phyloP scores from a whole-genome alignment of 1,284 basidiomycete genomes.

The Heterobasidion irregulare region DNA sequence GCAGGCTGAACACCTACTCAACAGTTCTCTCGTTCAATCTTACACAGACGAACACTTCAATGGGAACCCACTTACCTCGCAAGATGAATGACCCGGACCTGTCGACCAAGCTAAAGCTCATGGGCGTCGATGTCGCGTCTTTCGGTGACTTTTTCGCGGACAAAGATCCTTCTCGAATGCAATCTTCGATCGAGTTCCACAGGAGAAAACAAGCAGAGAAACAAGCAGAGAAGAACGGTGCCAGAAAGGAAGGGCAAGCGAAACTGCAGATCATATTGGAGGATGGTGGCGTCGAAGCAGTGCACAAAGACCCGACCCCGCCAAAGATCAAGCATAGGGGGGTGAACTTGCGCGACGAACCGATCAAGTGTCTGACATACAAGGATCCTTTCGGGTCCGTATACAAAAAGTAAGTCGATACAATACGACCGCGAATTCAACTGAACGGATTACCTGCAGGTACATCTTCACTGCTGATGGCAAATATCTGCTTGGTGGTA shows the following conservation, averaged over 20 bases:
- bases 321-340: neutral
- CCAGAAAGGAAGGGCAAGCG: neutral
- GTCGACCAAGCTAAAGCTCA: neutral
- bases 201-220: neutral
- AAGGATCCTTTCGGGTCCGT: neutral
- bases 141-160: conserved; percentile 1
- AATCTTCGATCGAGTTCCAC: neutral
- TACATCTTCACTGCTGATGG: conserved; percentile 2
- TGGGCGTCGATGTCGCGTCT: neutral
- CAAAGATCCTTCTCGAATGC: neutral
- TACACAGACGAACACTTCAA: neutral
- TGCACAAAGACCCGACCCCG: neutral
- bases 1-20: neutral
- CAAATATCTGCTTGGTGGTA: neutral
- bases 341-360: neutral
- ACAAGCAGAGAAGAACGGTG: neutral
- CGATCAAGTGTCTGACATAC: neutral
- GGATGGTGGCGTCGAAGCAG: neutral
- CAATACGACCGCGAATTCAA: neutral
- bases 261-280: neutral
- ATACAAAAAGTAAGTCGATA: neutral
- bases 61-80: neutral
- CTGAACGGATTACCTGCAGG: neutral
- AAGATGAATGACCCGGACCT: neutral
- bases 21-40: neutral